phyloP scores from a whole-genome alignment of 1,284 basidiomycete genomes.

The Flammula alnicola region DNA sequence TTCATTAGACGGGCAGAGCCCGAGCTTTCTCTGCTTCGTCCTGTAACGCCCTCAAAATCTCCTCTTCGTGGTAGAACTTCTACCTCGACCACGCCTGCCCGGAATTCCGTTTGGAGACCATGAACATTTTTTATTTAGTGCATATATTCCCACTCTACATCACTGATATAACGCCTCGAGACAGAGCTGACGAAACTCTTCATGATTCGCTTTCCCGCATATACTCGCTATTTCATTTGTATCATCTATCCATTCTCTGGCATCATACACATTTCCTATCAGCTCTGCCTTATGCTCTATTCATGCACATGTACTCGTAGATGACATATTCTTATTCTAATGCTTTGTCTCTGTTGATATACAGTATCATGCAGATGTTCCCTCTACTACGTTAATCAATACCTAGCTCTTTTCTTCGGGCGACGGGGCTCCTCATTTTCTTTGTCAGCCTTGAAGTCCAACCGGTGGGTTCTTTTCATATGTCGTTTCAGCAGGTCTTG shows the following conservation, averaged over 20 bases:
- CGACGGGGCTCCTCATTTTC: slow-evolving; percentile 23
- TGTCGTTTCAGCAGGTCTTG: slow-evolving; percentile 70
- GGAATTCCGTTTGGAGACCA: slow-evolving; percentile 48
- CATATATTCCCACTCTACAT: slow-evolving; percentile 10
- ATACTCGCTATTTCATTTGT: slow-evolving; percentile 19
- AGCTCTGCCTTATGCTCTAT: slow-evolving; percentile 17
- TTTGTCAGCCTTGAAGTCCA: slow-evolving; percentile 32
- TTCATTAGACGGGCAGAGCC: slow-evolving; percentile 53
- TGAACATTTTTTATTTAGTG: slow-evolving; percentile 25
- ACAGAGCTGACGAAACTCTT: slow-evolving; percentile 3
- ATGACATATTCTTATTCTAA: slow-evolving; percentile 12
- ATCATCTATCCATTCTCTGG: slow-evolving; percentile 18
- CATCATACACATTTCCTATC: slow-evolving; percentile 18
- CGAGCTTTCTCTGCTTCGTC: slow-evolving; percentile 41
- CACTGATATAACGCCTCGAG: slow-evolving; percentile 6
- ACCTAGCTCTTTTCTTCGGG: slow-evolving; percentile 28
- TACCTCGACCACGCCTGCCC: slow-evolving; percentile 35
- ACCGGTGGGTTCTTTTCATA: slow-evolving; percentile 55
- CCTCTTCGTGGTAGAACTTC: slow-evolving; percentile 33
- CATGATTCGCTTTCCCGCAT: slow-evolving; percentile 14
- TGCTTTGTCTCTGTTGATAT: slow-evolving; percentile 8
- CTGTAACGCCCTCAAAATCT: slow-evolving; percentile 45
- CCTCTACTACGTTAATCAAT: slow-evolving; percentile 11
- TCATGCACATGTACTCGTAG: slow-evolving; percentile 23
- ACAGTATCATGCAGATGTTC: slow-evolving; percentile 5